phyloP scores from a whole-genome alignment of 805 yeast species.

The Schwanniomyces sp. region DNA sequence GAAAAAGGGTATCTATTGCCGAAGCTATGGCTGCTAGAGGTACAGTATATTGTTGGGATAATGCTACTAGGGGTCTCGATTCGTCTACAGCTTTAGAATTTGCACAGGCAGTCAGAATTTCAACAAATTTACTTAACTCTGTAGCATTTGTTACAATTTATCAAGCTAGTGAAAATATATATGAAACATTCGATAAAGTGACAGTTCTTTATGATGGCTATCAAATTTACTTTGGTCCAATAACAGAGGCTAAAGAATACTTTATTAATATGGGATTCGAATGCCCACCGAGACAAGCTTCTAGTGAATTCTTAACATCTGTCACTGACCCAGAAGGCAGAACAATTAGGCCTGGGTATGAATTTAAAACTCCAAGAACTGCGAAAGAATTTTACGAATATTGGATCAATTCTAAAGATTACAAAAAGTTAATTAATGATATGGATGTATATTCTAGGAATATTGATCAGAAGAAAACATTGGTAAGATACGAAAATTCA shows the following conservation, averaged over 20 bases:
- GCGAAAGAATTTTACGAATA: constrained; percentile 26
- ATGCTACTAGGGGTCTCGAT: constrained; percentile 70
- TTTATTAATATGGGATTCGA: constrained; percentile 38
- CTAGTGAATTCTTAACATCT: constrained; percentile 34
- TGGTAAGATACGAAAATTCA: background rate
- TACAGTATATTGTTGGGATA: constrained; percentile 62
- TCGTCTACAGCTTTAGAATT: constrained; percentile 71
- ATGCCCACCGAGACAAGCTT: constrained; percentile 41
- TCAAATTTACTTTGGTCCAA: constrained; percentile 61
- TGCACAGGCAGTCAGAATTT: constrained; percentile 56
- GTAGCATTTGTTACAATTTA: constrained; percentile 67
- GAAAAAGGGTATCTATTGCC: constrained; percentile 70
- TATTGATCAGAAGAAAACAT: background rate
- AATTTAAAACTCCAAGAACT: constrained; percentile 27
- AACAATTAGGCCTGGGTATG: constrained; percentile 34
- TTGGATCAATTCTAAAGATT: constrained; percentile 40
- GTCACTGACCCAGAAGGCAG: constrained; percentile 29
- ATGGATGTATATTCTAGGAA: constrained; percentile 19
- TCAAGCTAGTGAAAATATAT: constrained; percentile 67
- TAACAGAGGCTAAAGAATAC: constrained; percentile 45
- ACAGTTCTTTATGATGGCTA: constrained; percentile 59
- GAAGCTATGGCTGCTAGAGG: constrained; percentile 59
- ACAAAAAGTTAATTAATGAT: constrained; percentile 5
- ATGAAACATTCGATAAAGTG: constrained; percentile 61
- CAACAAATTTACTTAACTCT: constrained; percentile 54